Percentiles rank a stretch among this genome's conserved stretches.
These are phyloP conservation scores for Corynespora cassiicola DNA, from an alignment of 2,329 filamentous ascomycete genomes.

Conservation along the genomic window DNA sequence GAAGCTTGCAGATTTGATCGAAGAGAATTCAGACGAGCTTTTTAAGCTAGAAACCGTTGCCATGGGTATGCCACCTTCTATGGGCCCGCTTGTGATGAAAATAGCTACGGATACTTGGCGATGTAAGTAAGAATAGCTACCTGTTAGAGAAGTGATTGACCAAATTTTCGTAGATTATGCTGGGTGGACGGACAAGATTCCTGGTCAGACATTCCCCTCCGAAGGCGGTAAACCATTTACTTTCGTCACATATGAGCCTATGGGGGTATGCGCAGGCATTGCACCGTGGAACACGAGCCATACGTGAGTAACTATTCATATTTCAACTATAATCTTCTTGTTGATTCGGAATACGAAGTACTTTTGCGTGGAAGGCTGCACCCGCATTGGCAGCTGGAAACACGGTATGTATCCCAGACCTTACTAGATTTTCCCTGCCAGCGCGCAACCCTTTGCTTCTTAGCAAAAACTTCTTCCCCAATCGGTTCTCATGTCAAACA, in stretches of 20 bases:
- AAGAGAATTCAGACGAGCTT: constrained; percentile 1
- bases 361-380: too few species aligned
- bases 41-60: neutral
- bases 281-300: too few species aligned
- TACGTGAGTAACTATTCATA: too few species aligned
- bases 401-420: too few species aligned
- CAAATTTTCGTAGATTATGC: neutral
- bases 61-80: constrained; percentile 2
- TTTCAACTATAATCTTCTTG: too few species aligned
- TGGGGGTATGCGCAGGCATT: too few species aligned
- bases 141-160: neutral
- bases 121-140: constrained; percentile 2
- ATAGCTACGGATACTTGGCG: constrained; percentile 5
- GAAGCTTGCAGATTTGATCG: constrained; percentile 19
- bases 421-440: too few species aligned
- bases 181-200: constrained; percentile 1
- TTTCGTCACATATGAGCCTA: too few species aligned
- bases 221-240: too few species aligned
- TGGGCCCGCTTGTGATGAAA: neutral
- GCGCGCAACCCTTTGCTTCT: too few species aligned
- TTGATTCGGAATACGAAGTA: too few species aligned
- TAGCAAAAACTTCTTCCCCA: constrained; percentile 33
- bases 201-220: neutral
- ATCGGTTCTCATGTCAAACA: constrained; percentile 29
- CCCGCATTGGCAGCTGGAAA: too few species aligned